Conservation (phyloP, 2,329 filamentous ascomycete species). For the Stenocarpella maydis region DNA sequence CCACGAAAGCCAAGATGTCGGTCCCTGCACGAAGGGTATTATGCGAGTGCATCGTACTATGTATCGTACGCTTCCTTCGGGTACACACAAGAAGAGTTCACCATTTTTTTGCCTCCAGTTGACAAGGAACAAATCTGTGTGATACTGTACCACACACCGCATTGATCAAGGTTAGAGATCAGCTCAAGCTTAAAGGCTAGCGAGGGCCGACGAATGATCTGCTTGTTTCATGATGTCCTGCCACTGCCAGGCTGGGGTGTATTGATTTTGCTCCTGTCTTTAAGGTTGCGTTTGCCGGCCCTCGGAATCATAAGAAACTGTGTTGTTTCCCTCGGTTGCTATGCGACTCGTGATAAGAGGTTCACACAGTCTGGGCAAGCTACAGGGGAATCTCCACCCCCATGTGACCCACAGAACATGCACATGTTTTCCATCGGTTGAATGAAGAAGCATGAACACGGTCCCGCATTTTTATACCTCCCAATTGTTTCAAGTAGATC, state of each 20-base stretch:
- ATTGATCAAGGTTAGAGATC: not conserved
- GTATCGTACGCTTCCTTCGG: not conserved
- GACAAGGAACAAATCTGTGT: not conserved
- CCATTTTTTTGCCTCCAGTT: not conserved
- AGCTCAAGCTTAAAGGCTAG: not conserved
- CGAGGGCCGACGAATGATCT: not conserved
- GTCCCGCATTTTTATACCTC: slow-evolving; percentile 16
- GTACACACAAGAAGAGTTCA: not conserved
- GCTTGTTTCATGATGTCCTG: not conserved
- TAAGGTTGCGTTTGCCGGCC: not conserved
- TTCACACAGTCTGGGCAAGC: not conserved
- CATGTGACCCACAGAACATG: slow-evolving; percentile 9
- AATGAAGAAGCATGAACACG: slow-evolving; percentile 6
- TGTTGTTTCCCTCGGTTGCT: not conserved
- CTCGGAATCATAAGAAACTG: not conserved
- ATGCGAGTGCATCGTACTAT: slow-evolving; percentile 20
- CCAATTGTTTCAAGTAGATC: slow-evolving; percentile 23
- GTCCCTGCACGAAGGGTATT: not conserved
- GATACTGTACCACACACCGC: slow-evolving; percentile 17
- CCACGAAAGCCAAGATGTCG: slow-evolving; percentile 5
- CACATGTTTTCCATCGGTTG: slow-evolving; percentile 7
- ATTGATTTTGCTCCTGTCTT: not conserved
- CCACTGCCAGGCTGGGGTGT: not conserved
- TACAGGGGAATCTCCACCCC: not conserved
- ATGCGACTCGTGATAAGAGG: not conserved